A percentile compares a stretch with the other conserved stretches of the same genome.
These are phyloP conservation scores for Fonsecaea pugnacius DNA, from an alignment of 2,329 filamentous ascomycete genomes.

Conservation along the genomic window DNA sequence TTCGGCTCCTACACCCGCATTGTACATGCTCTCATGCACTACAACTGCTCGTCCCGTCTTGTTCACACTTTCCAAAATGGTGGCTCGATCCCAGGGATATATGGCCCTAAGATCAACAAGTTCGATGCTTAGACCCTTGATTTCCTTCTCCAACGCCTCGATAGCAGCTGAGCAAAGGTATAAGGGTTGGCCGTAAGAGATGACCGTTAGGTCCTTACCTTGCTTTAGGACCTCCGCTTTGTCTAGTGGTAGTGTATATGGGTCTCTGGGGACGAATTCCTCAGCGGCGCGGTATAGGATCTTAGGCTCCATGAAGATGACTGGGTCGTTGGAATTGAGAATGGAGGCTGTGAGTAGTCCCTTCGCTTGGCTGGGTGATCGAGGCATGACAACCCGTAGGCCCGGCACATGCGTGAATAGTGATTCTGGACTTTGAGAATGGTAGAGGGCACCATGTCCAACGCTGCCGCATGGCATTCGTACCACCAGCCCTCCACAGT, in stretches of 20 bases:
- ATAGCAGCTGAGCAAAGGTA: slow-evolving; percentile 83
- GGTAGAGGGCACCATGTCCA: slow-evolving; percentile 84
- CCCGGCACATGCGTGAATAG: slow-evolving; percentile 89
- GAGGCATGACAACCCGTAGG: slow-evolving; percentile 80
- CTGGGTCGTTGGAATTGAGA: slow-evolving; percentile 76
- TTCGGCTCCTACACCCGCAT: slow-evolving; percentile 85
- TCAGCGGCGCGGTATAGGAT: slow-evolving; percentile 88
- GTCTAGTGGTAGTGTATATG: slow-evolving; percentile 81
- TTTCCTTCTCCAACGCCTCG: slow-evolving; percentile 72
- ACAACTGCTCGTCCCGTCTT: slow-evolving; percentile 87
- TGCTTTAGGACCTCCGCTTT: slow-evolving; percentile 83
- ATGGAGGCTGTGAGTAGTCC: slow-evolving; percentile 79
- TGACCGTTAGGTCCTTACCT: slow-evolving; percentile 78
- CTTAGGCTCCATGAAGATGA: slow-evolving; percentile 93
- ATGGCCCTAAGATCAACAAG: slow-evolving; percentile 85
- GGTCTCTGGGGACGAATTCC: slow-evolving; percentile 81
- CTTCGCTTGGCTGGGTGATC: slow-evolving; percentile 86
- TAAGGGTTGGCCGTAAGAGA: slow-evolving; percentile 87
- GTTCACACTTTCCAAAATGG: slow-evolving; percentile 77
- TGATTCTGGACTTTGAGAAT: slow-evolving; percentile 86
- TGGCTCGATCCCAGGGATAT: slow-evolving; percentile 88
- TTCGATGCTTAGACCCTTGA: slow-evolving; percentile 73
- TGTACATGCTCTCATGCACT: slow-evolving; percentile 91
- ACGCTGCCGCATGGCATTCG: slow-evolving; percentile 90
- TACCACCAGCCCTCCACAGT: slow-evolving; percentile 78